A percentile compares a stretch with the other conserved stretches of the same genome.
Conservation (phyloP, 139 green algal genomes). For the Tetraselmis chui region DNA sequence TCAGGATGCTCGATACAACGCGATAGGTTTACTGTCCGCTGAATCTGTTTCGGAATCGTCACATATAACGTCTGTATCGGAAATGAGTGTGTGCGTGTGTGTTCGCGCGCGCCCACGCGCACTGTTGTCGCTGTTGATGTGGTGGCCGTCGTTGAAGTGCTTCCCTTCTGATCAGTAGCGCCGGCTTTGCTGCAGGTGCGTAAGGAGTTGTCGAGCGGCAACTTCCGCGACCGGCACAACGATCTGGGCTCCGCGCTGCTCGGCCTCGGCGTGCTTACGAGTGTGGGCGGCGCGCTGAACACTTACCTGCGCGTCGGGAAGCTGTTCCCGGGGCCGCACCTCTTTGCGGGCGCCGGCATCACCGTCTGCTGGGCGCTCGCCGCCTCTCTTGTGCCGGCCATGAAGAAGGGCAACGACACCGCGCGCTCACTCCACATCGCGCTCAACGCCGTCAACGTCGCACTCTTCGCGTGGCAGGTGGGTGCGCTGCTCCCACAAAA, state of each 20-base stretch:
- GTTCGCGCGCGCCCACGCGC: too few species aligned
- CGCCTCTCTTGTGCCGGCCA: slow-evolving; percentile 80
- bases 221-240: slow-evolving; percentile 80
- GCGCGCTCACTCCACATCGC: slow-evolving; percentile 85
- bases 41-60: too few species aligned
- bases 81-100: too few species aligned
- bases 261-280: slow-evolving; percentile 70
- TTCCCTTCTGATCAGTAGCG: neutral
- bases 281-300: slow-evolving; percentile 83
- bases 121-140: too few species aligned
- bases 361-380: slow-evolving; percentile 85
- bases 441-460: slow-evolving; percentile 81
- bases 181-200: slow-evolving; percentile 56
- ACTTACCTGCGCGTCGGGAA: slow-evolving; percentile 90
- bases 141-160: neutral
- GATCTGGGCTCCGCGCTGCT: slow-evolving; percentile 80
- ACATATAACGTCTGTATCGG: too few species aligned
- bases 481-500: too few species aligned
- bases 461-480: slow-evolving; percentile 83
- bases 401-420: slow-evolving; percentile 93
- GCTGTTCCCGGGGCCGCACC: slow-evolving; percentile 96
- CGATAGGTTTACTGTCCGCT: too few species aligned
- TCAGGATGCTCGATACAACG: too few species aligned
- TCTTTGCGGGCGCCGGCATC: slow-evolving; percentile 89
- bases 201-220: slow-evolving; percentile 75